These are phyloP conservation scores for Xylariales sp. DNA, from an alignment of 2,329 filamentous ascomycete species.

Conservation along the genomic window DNA sequence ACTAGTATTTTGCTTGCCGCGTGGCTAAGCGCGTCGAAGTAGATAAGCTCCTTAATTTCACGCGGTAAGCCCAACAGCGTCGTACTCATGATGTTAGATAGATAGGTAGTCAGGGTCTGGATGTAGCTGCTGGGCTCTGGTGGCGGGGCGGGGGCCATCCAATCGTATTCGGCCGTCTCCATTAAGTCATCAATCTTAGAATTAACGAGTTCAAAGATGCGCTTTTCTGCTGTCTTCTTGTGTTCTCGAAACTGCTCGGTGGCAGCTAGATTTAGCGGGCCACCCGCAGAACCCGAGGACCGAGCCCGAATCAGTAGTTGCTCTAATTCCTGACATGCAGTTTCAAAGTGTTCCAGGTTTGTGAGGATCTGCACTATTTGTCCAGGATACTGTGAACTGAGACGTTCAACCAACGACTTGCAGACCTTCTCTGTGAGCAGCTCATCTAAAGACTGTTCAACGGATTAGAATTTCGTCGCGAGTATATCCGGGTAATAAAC, in stretches of 20 bases:
- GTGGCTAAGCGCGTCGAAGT: constrained; percentile 94
- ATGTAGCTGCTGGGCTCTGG: constrained; percentile 91
- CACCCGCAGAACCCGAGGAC: constrained; percentile 82
- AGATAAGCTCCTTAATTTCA: constrained; percentile 97
- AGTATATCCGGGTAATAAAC: constrained; percentile 23
- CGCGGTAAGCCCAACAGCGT: constrained; percentile 92
- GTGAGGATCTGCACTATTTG: constrained; percentile 99
- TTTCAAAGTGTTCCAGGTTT: constrained; percentile 97
- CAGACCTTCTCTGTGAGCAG: constrained; percentile 94
- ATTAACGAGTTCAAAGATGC: constrained; percentile 98
- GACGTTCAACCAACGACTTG: constrained; percentile 84
- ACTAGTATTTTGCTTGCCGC: constrained; percentile 87
- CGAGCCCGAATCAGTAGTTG: constrained; percentile 85
- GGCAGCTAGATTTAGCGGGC: constrained; percentile 81
- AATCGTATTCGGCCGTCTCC: constrained; percentile 97
- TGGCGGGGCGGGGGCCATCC: constrained; percentile 70
- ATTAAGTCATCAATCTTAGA: constrained; percentile 98
- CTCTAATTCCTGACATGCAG: constrained; percentile 90
- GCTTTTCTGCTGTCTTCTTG: constrained; percentile 96
- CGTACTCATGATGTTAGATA: constrained; percentile 96
- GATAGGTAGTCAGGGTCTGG: constrained; percentile 90
- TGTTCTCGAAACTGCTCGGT: constrained; percentile 88
- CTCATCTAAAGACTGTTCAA: constrained; percentile 82
- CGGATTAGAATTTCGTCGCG: constrained; percentile 36
- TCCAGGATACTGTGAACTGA: constrained; percentile 92